phyloP scores from a whole-genome alignment of 1,139 yeast genomes.

The Debaryomycetaceae sp. region DNA sequence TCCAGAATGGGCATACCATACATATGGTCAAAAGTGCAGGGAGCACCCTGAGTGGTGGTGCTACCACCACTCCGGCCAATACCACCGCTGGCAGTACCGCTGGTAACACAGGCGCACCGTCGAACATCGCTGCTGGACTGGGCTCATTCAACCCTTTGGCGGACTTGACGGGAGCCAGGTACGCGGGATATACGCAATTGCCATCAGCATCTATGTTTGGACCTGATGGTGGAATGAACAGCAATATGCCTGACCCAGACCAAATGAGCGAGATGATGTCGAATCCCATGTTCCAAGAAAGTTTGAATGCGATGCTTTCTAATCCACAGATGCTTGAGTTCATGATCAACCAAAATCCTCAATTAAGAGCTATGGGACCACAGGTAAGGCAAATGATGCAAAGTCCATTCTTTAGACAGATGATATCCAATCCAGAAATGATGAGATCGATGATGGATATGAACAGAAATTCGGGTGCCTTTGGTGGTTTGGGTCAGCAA shows the following conservation, averaged over 20 bases:
- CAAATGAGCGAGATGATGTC: conserved; percentile 73
- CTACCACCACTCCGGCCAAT: conserved; percentile 16
- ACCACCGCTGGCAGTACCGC: conserved; percentile 12
- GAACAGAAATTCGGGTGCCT: conserved; percentile 48
- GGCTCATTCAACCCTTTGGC: conserved; percentile 89
- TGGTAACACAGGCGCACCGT: conserved; percentile 46
- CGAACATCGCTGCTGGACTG: conserved; percentile 81
- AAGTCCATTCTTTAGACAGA: conserved; percentile 77
- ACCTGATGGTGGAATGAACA: conserved; percentile 87
- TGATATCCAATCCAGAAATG: conserved; percentile 83
- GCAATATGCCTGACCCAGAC: conserved; percentile 67
- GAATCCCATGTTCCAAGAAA: conserved; percentile 75
- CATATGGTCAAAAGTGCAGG: conserved; percentile 78
- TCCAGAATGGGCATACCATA: conserved; percentile 81
- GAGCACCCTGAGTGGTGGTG: conserved; percentile 16
- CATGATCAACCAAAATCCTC: conserved; percentile 80
- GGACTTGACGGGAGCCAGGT: conserved; percentile 90
- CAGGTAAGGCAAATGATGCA: conserved; percentile 84
- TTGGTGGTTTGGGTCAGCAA: conserved; percentile 17
- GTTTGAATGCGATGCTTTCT: conserved; percentile 72
- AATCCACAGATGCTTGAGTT: conserved; percentile 83
- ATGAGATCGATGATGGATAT: conserved; percentile 79
- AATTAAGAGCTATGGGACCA: conserved; percentile 82
- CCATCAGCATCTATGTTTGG: conserved; percentile 92
- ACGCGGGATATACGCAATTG: conserved; percentile 86